Evolutionary conservation across 495 filamentous ascomycete genomes (phyloP), one percentile per base, ranked within the genome.

Genomic region (Aspergillus carlsbadensis): DNA sequence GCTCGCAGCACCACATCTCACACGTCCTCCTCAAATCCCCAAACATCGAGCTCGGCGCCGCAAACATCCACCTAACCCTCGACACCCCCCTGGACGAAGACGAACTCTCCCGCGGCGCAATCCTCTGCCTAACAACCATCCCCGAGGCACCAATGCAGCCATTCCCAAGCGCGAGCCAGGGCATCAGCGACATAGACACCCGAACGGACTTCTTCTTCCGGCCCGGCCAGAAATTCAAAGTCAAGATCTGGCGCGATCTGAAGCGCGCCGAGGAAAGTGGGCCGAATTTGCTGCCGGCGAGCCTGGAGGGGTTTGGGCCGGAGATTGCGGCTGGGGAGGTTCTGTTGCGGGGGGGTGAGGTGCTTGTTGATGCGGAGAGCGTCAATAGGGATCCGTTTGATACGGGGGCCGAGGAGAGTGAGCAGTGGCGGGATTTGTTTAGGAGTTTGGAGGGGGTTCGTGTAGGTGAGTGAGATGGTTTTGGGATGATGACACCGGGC

Each of bases 111-210:
- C 18, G 20, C 18, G 15, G 66, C 62, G 5, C 54, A 17, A 64
- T 73, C 36, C 52, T 71, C 24, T 33, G 58, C 8, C 21, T 69
- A 21, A 49, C 64, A 14, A 51, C 60, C 11, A 52, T 67, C 11
- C 61, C 57, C 14, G 68, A 75, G 54, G 56, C 61, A 13, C 42
- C 68, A 0, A 67, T 71, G 66, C 70, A 75, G 46, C 70, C 71
- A 2, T 69, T 74, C 52, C 61, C 61, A 2, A 49, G n/a, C n/a
- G n/a, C n/a, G n/a, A n/a, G n/a, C n/a, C n/a, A n/a, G n/a, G n/a
- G n/a, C n/a, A n/a, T n/a, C n/a, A n/a, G n/a, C n/a, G n/a, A 8
- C 36, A 6, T 5, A 7, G 36, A n/a, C 36, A 50, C 56, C 46
- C 14, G 49, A 65, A 24, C 36, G 0, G 56, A 53, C 20, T 69